Conservation (phyloP, 345 rosid species). For the Eutrema yunnanense region DNA sequence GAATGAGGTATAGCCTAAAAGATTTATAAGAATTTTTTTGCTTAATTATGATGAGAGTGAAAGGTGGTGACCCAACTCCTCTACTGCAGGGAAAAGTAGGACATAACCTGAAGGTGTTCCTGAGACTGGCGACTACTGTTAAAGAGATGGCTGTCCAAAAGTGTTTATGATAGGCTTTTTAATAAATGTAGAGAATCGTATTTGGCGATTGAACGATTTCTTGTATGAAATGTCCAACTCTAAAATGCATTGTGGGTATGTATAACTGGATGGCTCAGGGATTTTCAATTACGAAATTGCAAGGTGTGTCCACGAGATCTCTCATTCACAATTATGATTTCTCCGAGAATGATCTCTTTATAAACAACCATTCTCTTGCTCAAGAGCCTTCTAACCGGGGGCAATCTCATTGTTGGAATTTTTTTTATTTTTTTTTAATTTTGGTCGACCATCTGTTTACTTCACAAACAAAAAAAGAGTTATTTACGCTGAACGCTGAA, state of each 20-base stretch:
- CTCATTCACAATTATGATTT: no score
- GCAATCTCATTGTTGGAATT: no score
- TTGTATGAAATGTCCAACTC: conserved; percentile 11
- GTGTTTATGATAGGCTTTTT: neutral
- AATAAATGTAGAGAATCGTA: neutral
- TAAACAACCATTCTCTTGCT: no score
- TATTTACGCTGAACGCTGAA: no score
- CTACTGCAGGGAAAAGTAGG: conserved; percentile 66
- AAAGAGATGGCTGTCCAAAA: conserved; percentile 71
- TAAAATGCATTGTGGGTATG: conserved; percentile 6
- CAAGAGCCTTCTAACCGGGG: no score
- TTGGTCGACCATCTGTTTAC: no score
- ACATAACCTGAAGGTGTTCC: conserved; percentile 70
- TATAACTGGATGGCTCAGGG: neutral
- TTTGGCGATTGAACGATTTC: neutral
- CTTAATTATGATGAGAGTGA: neutral
- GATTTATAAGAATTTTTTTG: neutral
- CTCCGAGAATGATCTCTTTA: no score
- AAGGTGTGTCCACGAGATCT: neutral
- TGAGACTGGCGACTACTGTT: conserved; percentile 63
- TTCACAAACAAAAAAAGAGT: no score
- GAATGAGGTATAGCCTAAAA: conserved; percentile 47
- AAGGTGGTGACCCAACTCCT: neutral
- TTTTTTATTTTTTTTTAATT: no score
- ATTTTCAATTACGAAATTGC: neutral